phyloP scores from a whole-genome alignment of 2,329 filamentous ascomycete genomes.

The Colletotrichum chlorophyti region DNA sequence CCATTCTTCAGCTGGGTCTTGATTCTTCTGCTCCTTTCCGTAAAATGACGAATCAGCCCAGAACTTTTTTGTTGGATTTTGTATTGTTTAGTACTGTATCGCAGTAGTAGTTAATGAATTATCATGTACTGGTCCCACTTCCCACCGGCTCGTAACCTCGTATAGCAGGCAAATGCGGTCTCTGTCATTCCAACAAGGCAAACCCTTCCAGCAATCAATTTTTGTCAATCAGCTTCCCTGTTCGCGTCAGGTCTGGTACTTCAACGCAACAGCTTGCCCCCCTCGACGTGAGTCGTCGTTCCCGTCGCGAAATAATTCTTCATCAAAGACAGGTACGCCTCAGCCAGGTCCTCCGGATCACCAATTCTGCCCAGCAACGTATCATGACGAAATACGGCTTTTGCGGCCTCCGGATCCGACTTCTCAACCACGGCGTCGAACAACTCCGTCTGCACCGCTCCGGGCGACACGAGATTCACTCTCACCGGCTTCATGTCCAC shows the following conservation, averaged over 20 bases:
- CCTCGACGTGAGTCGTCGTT: conserved; percentile 29
- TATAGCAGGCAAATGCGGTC: no score
- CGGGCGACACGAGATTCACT: conserved; percentile 68
- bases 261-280: background rate
- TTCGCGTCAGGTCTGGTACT: background rate
- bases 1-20: no score
- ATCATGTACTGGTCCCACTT: no score
- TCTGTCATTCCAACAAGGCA: no score
- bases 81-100: no score
- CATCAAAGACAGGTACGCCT: conserved; percentile 51
- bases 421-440: conserved; percentile 19
- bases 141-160: no score
- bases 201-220: no score
- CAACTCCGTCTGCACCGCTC: conserved; percentile 56
- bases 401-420: background rate
- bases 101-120: no score
- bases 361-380: background rate
- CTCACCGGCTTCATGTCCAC: conserved; percentile 68
- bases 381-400: background rate
- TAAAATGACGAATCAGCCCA: no score
- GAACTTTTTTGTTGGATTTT: no score
- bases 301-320: conserved; percentile 47
- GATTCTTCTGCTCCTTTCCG: no score
- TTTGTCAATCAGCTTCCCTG: no score
- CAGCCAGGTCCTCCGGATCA: conserved; percentile 46